A percentile compares a stretch with the other conserved stretches of the same genome.
Evolutionary conservation across 1,284 basidiomycete genomes (phyloP).

Genomic region (Sporisorium graminicola): DNA sequence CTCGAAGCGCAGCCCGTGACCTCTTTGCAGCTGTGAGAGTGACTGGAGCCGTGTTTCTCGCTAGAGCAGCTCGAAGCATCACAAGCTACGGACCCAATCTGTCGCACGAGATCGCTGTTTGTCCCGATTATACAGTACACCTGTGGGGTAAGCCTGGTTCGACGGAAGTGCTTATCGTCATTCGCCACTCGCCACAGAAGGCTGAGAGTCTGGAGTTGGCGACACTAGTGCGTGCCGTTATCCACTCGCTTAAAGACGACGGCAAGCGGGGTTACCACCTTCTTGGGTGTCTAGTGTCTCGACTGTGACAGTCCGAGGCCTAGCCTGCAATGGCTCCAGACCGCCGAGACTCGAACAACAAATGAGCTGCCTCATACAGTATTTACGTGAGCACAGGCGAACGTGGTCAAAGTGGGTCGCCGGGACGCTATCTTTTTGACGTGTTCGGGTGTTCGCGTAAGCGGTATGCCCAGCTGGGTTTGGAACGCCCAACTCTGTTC

Average conservation of each 20-base stretch:
- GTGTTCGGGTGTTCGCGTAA: background rate
- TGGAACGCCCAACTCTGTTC: background rate
- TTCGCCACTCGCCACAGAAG: too few species aligned
- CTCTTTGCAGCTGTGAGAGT: too few species aligned
- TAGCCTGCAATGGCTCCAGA: background rate
- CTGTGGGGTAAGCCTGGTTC: too few species aligned
- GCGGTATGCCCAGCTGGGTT: background rate
- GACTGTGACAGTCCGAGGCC: background rate
- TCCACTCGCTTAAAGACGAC: background rate
- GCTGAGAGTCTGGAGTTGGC: too few species aligned
- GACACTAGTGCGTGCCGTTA: background rate
- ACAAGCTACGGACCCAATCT: too few species aligned
- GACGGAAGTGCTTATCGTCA: too few species aligned
- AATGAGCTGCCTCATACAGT: background rate
- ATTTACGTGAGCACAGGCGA: background rate
- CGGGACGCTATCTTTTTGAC: background rate
- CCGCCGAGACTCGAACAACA: background rate
- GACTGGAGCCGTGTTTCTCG: too few species aligned
- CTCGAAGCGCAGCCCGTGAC: too few species aligned
- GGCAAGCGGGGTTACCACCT: background rate
- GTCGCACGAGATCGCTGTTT: too few species aligned
- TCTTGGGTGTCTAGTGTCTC: background rate
- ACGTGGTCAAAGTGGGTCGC: conserved; percentile 1
- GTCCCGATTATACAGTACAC: too few species aligned
- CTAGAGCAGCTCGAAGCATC: too few species aligned